phyloP scores from a whole-genome alignment of 768 basidiomycete genomes.

The Hygrocybe coccinea region DNA sequence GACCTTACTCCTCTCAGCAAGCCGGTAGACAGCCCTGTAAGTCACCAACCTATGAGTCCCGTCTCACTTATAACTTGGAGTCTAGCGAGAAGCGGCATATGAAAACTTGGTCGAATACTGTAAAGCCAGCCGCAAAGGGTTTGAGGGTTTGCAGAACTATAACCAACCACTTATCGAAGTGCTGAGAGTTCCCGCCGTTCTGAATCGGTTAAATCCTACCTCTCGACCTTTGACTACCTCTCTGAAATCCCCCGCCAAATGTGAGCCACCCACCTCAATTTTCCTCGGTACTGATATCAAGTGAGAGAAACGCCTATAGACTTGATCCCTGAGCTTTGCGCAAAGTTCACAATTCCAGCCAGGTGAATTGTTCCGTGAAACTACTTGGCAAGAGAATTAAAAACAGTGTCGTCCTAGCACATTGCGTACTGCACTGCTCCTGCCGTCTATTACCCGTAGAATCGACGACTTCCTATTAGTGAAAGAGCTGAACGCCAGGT shows the following conservation, averaged over 20 bases:
- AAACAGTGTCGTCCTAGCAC: conserved; percentile 38
- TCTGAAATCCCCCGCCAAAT: conserved; percentile 49
- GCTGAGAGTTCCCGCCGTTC: conserved; percentile 41
- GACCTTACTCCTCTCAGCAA: conserved; percentile 75
- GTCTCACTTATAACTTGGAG: background rate
- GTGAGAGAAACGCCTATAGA: conserved; percentile 37
- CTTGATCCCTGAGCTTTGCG: conserved; percentile 79
- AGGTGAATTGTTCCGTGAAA: conserved; percentile 41
- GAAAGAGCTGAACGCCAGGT: conserved; percentile 68
- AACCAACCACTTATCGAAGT: conserved; percentile 74
- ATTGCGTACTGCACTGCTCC: conserved; percentile 59
- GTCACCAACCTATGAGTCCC: conserved; percentile 23
- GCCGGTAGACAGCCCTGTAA: conserved; percentile 58
- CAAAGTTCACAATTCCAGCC: conserved; percentile 65
- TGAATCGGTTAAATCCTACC: conserved; percentile 59
- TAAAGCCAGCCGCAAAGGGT: conserved; percentile 55
- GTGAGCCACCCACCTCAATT: conserved; percentile 35
- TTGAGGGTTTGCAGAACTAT: conserved; percentile 55
- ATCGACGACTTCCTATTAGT: conserved; percentile 72
- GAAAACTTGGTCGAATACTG: conserved; percentile 63
- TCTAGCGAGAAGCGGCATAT: conserved; percentile 60
- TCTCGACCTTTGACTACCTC: conserved; percentile 37
- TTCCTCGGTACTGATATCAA: background rate
- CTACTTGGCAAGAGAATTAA: background rate
- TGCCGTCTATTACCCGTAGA: conserved; percentile 70